Evolutionary conservation across 1,284 basidiomycete species (phyloP).

Genomic region (Coniophora puteana): DNA sequence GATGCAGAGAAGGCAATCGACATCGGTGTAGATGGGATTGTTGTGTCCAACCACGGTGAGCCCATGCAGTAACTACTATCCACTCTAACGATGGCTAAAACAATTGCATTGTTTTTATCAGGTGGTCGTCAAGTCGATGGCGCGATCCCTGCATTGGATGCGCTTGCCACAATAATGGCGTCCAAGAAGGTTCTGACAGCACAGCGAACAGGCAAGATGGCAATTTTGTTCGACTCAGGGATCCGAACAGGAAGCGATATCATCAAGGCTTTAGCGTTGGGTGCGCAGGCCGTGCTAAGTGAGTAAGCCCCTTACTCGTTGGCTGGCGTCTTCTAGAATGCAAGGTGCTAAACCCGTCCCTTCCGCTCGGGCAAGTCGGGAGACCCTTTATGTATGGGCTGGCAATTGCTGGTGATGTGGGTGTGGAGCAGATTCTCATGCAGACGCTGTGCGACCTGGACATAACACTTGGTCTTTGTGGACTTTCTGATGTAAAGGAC

Average conservation of each 20-base stretch:
- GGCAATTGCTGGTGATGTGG: slow-evolving; percentile 47
- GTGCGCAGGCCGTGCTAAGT: slow-evolving; percentile 64
- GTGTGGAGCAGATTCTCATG: slow-evolving; percentile 50
- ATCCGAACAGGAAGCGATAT: slow-evolving; percentile 74
- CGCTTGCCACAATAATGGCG: slow-evolving; percentile 58
- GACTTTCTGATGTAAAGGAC: slow-evolving; percentile 35
- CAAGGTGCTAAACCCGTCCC: neutral
- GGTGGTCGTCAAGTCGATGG: slow-evolving; percentile 83
- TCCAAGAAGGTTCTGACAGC: slow-evolving; percentile 55
- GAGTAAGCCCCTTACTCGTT: too few relatives aligned
- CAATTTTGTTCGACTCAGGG: slow-evolving; percentile 78
- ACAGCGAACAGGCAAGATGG: slow-evolving; percentile 55
- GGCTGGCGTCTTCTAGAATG: too few relatives aligned
- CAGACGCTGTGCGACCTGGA: slow-evolving; percentile 55
- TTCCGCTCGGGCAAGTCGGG: slow-evolving; percentile 29
- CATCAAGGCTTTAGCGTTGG: slow-evolving; percentile 71
- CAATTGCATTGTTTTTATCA: slow-evolving; percentile 22
- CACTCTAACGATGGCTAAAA: neutral
- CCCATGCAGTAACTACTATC: slow-evolving; percentile 1
- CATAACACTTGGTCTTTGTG: slow-evolving; percentile 44
- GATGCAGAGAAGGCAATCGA: slow-evolving; percentile 71
- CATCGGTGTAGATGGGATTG: slow-evolving; percentile 67
- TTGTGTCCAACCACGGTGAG: slow-evolving; percentile 80
- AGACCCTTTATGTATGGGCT: slow-evolving; percentile 52
- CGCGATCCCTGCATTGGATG: slow-evolving; percentile 67